A percentile compares a stretch with the other conserved stretches of the same genome.
Evolutionary conservation across 1,284 basidiomycete species (phyloP).

Genomic region (Kalmanozyma brasiliensis): DNA sequence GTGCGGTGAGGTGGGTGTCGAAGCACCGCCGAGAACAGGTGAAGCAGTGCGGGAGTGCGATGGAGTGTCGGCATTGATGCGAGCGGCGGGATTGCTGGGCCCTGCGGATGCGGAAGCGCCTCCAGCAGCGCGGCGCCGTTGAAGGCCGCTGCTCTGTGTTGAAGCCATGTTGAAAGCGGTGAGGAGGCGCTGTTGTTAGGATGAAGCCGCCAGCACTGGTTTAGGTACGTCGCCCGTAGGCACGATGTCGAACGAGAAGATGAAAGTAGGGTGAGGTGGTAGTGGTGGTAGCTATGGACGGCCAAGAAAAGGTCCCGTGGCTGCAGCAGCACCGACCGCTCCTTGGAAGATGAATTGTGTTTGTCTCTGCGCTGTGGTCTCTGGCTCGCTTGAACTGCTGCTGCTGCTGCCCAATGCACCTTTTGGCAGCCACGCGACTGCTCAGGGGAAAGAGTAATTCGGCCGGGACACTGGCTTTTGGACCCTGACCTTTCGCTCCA

Average conservation of each 20-base stretch:
- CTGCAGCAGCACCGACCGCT: too few species aligned
- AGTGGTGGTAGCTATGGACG: not conserved
- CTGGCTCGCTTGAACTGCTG: too few species aligned
- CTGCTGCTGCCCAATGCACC: too few species aligned
- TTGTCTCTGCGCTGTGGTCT: too few species aligned
- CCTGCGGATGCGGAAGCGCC: conserved; percentile 23
- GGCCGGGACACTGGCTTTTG: conserved; percentile 21
- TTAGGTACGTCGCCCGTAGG: too few species aligned
- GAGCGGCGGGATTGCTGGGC: conserved; percentile 30
- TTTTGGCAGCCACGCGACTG: not conserved
- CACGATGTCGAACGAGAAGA: too few species aligned
- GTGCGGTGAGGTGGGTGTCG: conserved; percentile 31
- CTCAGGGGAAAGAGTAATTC: conserved; percentile 1
- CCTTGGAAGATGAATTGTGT: too few species aligned
- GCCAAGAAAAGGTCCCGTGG: too few species aligned
- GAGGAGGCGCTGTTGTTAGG: not conserved
- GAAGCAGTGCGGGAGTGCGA: conserved; percentile 33
- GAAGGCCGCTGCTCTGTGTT: conserved; percentile 36
- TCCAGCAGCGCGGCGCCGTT: conserved; percentile 38
- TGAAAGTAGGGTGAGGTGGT: too few species aligned
- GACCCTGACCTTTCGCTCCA: conserved; percentile 18
- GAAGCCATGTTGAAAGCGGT: conserved; percentile 23
- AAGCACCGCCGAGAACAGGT: conserved; percentile 22
- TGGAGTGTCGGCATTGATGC: conserved; percentile 37
- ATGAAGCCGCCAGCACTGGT: too few species aligned